These are phyloP conservation scores for Xanthoconium separans DNA, from an alignment of 1,284 basidiomycete species.

Conservation along the genomic window DNA sequence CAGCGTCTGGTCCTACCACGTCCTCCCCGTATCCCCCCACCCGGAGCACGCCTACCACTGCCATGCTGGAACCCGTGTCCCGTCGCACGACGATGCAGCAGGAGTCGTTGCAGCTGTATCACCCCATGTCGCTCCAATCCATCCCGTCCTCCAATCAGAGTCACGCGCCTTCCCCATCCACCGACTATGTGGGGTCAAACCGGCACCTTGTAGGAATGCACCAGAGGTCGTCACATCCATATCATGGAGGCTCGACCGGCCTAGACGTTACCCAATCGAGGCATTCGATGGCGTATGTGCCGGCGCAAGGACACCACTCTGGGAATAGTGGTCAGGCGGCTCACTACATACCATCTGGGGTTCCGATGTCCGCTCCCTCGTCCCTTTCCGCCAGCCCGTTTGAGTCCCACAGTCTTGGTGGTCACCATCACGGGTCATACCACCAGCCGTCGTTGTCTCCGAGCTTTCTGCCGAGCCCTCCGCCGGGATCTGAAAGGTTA, in stretches of 20 bases:
- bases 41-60: conserved; percentile 43
- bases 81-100: conserved; percentile 47
- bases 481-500: conserved; percentile 31
- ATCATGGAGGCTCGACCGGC: conserved; percentile 21
- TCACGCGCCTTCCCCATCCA: conserved; percentile 22
- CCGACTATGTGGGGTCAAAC: conserved; percentile 27
- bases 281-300: conserved; percentile 28
- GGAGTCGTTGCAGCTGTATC: conserved; percentile 67
- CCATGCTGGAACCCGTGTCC: conserved; percentile 33
- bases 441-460: conserved; percentile 31
- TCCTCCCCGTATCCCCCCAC: conserved; percentile 64
- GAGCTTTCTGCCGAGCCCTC: conserved; percentile 29
- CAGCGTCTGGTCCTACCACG: conserved; percentile 70
- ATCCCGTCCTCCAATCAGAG: conserved; percentile 29
- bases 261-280: conserved; percentile 33
- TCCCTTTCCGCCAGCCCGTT: conserved; percentile 48
- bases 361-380: conserved; percentile 53
- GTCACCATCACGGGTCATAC: conserved; percentile 25
- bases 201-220: conserved; percentile 34
- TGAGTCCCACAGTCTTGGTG: conserved; percentile 35
- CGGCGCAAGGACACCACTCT: conserved; percentile 34
- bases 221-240: conserved; percentile 30
- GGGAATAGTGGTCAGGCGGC: conserved; percentile 35
- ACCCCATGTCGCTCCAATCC: conserved; percentile 71
- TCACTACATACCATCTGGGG: conserved; percentile 44